Conservation (phyloP, 2,329 filamentous ascomycete species). For the Cladosporium sp. region DNA sequence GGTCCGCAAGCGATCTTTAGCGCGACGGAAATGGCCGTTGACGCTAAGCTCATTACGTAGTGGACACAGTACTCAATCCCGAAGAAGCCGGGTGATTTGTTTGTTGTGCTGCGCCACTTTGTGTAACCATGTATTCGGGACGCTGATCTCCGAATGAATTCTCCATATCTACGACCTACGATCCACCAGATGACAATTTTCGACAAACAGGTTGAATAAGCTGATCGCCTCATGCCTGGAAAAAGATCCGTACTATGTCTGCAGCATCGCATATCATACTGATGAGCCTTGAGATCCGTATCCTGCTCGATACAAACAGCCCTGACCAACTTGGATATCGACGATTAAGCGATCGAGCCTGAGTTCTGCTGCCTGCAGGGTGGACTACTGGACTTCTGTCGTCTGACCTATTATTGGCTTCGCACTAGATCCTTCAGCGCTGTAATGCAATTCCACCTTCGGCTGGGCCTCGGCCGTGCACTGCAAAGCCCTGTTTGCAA, state of each 20-base stretch:
- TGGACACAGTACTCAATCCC: background rate
- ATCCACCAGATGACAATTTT: background rate
- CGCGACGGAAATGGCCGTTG: background rate
- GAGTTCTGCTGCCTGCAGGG: slow-evolving; percentile 2
- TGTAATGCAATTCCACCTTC: slow-evolving; percentile 11
- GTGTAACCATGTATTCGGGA: background rate
- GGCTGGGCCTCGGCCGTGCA: background rate
- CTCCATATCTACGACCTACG: background rate
- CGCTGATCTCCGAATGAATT: background rate
- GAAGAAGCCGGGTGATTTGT: background rate
- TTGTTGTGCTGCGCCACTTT: background rate
- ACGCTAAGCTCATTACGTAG: background rate
- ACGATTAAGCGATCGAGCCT: background rate
- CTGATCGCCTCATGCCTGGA: background rate
- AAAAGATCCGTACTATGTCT: background rate
- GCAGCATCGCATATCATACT: background rate
- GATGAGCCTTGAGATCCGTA: background rate
- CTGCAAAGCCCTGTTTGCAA: background rate
- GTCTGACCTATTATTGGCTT: slow-evolving; percentile 8
- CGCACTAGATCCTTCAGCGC: background rate
- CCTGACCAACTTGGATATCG: background rate
- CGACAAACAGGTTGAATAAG: background rate
- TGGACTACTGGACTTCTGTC: background rate
- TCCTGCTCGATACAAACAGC: background rate
- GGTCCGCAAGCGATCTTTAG: background rate